Conservation (phyloP, 2,329 filamentous ascomycete genomes). For the Cladosporium sp. region DNA sequence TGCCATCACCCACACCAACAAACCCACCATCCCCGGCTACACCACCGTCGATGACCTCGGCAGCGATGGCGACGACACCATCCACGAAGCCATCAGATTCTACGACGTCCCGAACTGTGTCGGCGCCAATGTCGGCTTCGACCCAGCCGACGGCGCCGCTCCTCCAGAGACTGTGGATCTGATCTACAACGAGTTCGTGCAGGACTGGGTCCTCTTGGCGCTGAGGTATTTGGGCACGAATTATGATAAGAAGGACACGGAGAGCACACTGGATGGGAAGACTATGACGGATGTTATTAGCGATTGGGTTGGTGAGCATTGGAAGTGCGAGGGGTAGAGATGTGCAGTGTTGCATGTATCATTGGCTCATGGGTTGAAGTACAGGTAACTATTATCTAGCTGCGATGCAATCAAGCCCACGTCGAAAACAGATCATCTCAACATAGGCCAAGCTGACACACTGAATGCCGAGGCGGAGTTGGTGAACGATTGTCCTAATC, state of each 20-base stretch:
- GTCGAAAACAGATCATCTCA: too few relatives aligned
- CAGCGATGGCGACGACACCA: slow-evolving; percentile 82
- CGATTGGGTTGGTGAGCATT: slow-evolving; percentile 60
- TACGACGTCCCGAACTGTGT: slow-evolving; percentile 83
- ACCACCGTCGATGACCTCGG: slow-evolving; percentile 86
- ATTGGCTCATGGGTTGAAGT: not conserved
- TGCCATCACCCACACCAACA: slow-evolving; percentile 4
- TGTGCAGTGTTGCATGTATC: not conserved
- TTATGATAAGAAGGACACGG: slow-evolving; percentile 52
- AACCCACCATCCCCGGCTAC: slow-evolving; percentile 67
- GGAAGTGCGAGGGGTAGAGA: slow-evolving; percentile 40
- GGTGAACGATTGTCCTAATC: not conserved
- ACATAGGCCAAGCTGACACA: not conserved
- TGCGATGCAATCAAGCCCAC: too few relatives aligned
- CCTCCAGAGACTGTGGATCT: slow-evolving; percentile 75
- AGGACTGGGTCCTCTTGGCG: slow-evolving; percentile 76
- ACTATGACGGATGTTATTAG: slow-evolving; percentile 59
- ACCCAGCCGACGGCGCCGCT: slow-evolving; percentile 42
- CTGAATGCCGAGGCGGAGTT: not conserved
- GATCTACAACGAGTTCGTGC: slow-evolving; percentile 88
- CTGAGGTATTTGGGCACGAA: slow-evolving; percentile 61
- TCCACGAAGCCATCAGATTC: slow-evolving; percentile 73
- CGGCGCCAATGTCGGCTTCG: slow-evolving; percentile 66
- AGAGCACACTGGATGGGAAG: slow-evolving; percentile 53
- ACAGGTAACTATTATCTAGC: too few relatives aligned